Evolutionary conservation across 768 basidiomycete genomes (phyloP), one percentile per base, ranked within the genome.

Genomic region (Termitomyces titanicus): DNA sequence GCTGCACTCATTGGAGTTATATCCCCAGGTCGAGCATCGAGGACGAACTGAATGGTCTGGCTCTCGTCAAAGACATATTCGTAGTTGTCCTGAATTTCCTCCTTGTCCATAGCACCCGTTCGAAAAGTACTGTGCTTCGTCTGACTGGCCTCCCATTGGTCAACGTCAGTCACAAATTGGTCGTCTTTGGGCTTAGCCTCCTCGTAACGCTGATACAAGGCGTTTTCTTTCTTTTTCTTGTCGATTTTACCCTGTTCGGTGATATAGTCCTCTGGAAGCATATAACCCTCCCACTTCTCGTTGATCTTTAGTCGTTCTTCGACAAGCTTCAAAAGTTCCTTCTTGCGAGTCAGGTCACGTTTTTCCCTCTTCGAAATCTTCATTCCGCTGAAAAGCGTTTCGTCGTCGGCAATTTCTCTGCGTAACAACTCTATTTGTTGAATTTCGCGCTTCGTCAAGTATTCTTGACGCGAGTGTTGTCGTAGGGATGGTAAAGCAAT

Each of bases 241-340:
- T 98, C 95, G 57, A 99, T 94, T 73, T 95, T 97, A 27, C 97
- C 97, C 68, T 98, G 94, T 64, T 96, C 96, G 0, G 97, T 99
- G 63, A 98, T 81, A 68, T 99, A 99, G 70, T 98, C 97, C 62
- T 98, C 97, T 0, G 97, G 97, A 40, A 98, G 81, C 72, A 89
- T 86, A 67, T 99, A 99, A 8, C 96, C 96, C 58, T 99, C 97
- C 73, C 80, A 92, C 59, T 91, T 93, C 74, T 99, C 97, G 69
- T 93, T 90, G 54, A 99, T 97, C 66, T 86, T 88, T 59, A 96
- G 77, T 27, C 96, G 84, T 67, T 95, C 95, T 71, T 99, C 96
- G 52, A 96, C 96, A 43, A 98, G 81, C 52, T 83, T 81, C 5
- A 99, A 75, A 8, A 98, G 78, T 63, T 97, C 92, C 72, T 95